phyloP scores from a whole-genome alignment of 805 yeast species.

The Maudiozyma turicensis region DNA sequence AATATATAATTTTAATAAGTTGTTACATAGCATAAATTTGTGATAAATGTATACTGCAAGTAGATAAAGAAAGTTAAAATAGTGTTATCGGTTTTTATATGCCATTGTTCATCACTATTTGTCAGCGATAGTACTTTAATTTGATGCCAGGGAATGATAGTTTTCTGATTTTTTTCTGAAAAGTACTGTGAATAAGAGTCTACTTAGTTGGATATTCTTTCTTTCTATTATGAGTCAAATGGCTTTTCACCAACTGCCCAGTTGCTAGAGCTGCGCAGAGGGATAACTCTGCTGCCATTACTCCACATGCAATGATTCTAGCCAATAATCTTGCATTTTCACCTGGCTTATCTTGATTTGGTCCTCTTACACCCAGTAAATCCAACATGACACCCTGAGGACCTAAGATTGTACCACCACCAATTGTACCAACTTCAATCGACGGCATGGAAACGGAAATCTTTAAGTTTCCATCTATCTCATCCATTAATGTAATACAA shows the following conservation, averaged over 20 bases:
- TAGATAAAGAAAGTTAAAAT: no score
- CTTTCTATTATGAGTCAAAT: constrained; percentile 89
- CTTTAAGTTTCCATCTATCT: constrained; percentile 68
- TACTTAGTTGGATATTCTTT: not conserved
- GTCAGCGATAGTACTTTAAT: no score
- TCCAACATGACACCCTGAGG: constrained; percentile 97
- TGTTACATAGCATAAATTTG: no score
- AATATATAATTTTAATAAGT: no score
- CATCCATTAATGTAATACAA: constrained; percentile 93
- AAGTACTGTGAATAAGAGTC: not conserved
- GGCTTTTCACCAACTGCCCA: constrained; percentile 95
- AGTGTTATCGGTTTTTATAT: no score
- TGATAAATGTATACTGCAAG: no score
- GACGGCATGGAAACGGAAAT: constrained; percentile 99
- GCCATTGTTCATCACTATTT: no score
- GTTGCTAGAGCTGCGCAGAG: constrained; percentile 95
- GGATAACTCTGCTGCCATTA: constrained; percentile 91
- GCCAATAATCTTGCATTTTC: constrained; percentile 92
- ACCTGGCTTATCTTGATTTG: constrained; percentile 90
- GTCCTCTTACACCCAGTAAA: constrained; percentile 88
- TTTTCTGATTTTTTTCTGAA: no score
- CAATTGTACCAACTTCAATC: constrained; percentile 97
- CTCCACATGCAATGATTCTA: constrained; percentile 84
- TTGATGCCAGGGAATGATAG: no score
- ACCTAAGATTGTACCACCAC: constrained; percentile 96